phyloP scores from a whole-genome alignment of 1,284 basidiomycete species.

The Xerocomus amazonicus region DNA sequence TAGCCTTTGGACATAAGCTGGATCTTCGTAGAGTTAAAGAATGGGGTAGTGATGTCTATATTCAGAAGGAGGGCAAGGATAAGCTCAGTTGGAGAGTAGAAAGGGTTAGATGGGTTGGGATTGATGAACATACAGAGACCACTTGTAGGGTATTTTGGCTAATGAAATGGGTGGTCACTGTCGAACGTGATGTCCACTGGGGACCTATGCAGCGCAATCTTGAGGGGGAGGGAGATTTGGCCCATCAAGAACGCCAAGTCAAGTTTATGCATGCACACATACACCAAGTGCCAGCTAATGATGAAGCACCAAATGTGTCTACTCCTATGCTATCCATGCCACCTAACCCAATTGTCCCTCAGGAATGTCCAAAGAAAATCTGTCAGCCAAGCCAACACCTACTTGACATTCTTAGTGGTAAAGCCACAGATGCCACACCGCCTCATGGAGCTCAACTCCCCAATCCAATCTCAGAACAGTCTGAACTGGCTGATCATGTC shows the following conservation, averaged over 20 bases:
- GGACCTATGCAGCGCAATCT: too few species aligned
- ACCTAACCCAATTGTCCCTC: too few species aligned
- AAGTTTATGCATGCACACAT: too few species aligned
- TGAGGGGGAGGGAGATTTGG: too few species aligned
- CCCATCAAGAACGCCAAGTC: too few species aligned
- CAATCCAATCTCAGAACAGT: too few species aligned
- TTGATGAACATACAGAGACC: background rate
- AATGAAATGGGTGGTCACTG: background rate
- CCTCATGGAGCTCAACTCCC: background rate
- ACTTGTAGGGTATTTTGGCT: background rate
- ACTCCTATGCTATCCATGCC: too few species aligned
- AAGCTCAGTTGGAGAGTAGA: too few species aligned
- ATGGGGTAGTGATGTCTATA: background rate
- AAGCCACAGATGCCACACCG: background rate
- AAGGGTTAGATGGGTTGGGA: background rate
- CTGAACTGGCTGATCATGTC: background rate
- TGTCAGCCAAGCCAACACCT: background rate
- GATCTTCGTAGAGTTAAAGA: background rate
- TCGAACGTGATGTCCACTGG: background rate
- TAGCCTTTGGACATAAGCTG: background rate
- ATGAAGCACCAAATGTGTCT: too few species aligned
- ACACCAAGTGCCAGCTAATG: too few species aligned
- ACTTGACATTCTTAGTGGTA: background rate
- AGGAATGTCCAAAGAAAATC: background rate
- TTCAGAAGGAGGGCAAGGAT: accelerated